Evolutionary conservation across 768 basidiomycete genomes (phyloP), one percentile per base, ranked within the genome.

Genomic region (Lactarius hatsudake): DNA sequence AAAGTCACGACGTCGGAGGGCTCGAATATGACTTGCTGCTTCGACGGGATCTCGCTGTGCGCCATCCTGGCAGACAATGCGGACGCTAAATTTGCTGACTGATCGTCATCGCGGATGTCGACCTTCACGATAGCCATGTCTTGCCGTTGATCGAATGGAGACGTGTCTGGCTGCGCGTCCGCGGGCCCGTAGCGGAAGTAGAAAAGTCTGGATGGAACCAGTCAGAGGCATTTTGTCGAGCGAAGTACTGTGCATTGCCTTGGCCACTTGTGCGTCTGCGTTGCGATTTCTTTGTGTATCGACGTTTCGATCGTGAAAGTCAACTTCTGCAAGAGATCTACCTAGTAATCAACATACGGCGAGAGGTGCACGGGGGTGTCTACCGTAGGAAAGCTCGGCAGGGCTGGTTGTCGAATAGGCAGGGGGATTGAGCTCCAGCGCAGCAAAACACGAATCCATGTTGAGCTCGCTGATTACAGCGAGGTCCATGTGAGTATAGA

Each of bases 401-500:
- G 82, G 81, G 1, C 73, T 72, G 10, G 79, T 76, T 2, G 70
- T 57, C 6, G 73, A 79, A 62, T 62, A 78, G 58, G 70, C 79
- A 69, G 79, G 80, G 6, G 80, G 75, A 17, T 75, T 74, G 6
- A 83, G 79, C 3, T 78, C 73, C 62, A 88, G 80, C 0, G 81
- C 81, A 2, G 80, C 76, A 30, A 89, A 74, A 6, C 81, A 76
- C 13, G 81, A 79, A 38, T 82, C 82, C 48, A 86, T 83, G 38
- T 83, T 80, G 26, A 91, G 81, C 43, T 84, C 81, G 40, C 82
- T 80, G 13, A 90, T 72, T 17, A 82, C 79, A 6, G 85, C 88
- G 13, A 89, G 77, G 69, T 92, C 90, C 79, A 92, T 82, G 70
- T 89, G 84, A 2, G 84, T 83, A 73, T 87, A 90, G 54, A 88